Evolutionary conservation across 108 stramenopile genomes (phyloP).

Genomic region (Schizochytrium sp.): DNA sequence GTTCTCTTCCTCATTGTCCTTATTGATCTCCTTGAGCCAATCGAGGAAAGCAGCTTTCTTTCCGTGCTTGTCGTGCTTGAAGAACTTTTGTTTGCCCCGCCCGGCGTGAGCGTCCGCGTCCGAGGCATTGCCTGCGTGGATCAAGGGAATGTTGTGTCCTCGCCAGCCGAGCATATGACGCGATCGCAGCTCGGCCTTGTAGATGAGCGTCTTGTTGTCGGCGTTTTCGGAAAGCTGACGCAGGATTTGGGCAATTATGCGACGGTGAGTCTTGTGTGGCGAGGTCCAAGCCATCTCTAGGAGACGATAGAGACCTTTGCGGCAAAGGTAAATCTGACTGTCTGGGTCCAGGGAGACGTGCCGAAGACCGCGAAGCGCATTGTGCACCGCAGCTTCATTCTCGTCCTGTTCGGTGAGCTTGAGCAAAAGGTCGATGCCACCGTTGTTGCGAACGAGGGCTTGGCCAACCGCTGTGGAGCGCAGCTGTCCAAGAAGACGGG

Average conservation of each 20-base stretch:
- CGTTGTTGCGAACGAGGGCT: background rate
- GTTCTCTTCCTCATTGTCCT: background rate
- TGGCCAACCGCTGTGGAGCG: background rate
- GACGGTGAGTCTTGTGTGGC: background rate
- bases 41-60: background rate
- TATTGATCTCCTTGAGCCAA: background rate
- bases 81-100: background rate
- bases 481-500: background rate
- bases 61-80: background rate
- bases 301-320: background rate
- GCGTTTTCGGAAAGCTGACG: background rate
- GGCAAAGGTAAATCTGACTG: background rate
- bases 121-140: background rate
- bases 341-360: background rate
- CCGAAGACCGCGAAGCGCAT: background rate
- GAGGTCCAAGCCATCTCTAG: background rate
- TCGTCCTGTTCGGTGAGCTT: background rate
- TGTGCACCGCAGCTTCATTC: background rate
- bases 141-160: background rate
- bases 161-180: background rate
- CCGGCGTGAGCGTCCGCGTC: background rate
- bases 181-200: background rate
- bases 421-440: background rate
- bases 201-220: conserved; percentile 1
- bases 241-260: background rate